Base-by-base conservation (phyloP, 1,284 basidiomycete species). In the Cystobasidium sp. region DNA sequence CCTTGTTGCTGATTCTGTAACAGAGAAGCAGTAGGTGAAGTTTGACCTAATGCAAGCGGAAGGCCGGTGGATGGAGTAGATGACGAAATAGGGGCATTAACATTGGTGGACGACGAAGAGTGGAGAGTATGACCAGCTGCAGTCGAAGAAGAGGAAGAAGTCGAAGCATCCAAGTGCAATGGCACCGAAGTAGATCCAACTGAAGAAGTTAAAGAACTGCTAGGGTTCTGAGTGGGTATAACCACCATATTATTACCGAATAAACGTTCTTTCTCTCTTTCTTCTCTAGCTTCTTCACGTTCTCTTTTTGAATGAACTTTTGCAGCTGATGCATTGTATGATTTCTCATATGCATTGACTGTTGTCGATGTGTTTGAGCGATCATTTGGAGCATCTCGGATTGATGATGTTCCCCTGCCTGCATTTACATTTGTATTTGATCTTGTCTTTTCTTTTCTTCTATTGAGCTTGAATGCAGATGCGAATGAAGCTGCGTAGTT, bases 221-320 rank as follows among this genome's bases (percentile, higher is more conserved):
- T 37, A n/a, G 24, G n/a, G 16, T 31, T 22, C 7, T 41, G 31
- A 43, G 5, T 39, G 39, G 9, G 56, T 59, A 24, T 59, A 41
- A 37, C 56, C 56, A 37, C 56, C 56, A 59, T 59, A 43, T 59
- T 59, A 41, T 9, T 41, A n/a, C 56, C 56, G 43, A 41, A 59
- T 24, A 59, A 59, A 12, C 56, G 8, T 43, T 59, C 56, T 7
- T 22, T 59, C 39, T 41, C 56, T n/a, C 56, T 59, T 43, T 59
- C 56, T 22, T 59, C 56, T 59, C 56, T 59, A 43, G 56, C 56
- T 59, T 59, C 56, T 59, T 59, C 37, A 41, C 39, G 14, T 43
- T 59, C 56, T n/a, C 56, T 59, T n/a, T 59, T 59, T 10, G 56
- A 59, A 59, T n/a, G 56, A 7, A 24, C 39, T n/a, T 59, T 59